Conservation (phyloP, 1,139 yeast species). For the Candida buenavistaensis region DNA sequence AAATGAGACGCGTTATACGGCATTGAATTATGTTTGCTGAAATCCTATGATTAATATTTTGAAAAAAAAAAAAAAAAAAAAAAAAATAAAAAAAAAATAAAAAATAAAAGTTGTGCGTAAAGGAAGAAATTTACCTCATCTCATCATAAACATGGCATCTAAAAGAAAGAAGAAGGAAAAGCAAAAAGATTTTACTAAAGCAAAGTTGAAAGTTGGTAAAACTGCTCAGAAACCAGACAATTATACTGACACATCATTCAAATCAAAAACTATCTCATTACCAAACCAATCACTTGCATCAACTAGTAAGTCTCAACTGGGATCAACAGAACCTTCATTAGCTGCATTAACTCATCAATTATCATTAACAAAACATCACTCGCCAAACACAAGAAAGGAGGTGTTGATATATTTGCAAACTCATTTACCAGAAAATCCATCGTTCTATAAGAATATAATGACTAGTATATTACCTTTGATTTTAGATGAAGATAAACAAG, state of each 20-base stretch:
- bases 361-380: slow-evolving; percentile 76
- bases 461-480: slow-evolving; percentile 56
- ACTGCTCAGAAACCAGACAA: slow-evolving; percentile 67
- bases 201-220: slow-evolving; percentile 89
- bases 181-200: slow-evolving; percentile 73
- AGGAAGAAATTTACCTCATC: background rate
- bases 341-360: slow-evolving; percentile 49
- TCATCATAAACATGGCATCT: slow-evolving; percentile 43
- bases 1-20: slow-evolving; percentile 1
- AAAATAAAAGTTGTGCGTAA: slow-evolving; percentile 3
- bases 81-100: slow-evolving; percentile 3
- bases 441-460: slow-evolving; percentile 59
- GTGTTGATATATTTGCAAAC: slow-evolving; percentile 54
- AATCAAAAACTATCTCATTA: slow-evolving; percentile 67
- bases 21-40: slow-evolving; percentile 1
- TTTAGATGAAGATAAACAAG: slow-evolving; percentile 62
- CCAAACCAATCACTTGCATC: slow-evolving; percentile 52
- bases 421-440: slow-evolving; percentile 49
- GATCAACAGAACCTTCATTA: slow-evolving; percentile 16
- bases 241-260: slow-evolving; percentile 82
- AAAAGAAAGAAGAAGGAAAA: slow-evolving; percentile 65
- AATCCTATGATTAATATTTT: too few relatives aligned
- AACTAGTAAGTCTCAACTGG: slow-evolving; percentile 10
- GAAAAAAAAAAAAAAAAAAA: slow-evolving; percentile 6
- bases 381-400: slow-evolving; percentile 71